These are phyloP conservation scores for Pseudonitzschia pungens DNA, from an alignment of 108 stramenopile genomes.

Conservation along the genomic window DNA sequence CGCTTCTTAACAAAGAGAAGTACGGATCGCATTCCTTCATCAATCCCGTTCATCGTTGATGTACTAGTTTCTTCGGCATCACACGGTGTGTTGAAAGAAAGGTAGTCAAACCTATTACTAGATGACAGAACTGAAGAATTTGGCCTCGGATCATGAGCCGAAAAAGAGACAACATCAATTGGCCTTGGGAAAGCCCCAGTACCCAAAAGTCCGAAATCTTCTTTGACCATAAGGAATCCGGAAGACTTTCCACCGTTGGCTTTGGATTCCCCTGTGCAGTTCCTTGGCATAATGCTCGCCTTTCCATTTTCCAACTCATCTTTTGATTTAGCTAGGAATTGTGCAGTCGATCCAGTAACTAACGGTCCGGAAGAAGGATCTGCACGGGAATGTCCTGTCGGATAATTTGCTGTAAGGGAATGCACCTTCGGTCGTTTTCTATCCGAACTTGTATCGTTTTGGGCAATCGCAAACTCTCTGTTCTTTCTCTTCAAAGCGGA, in stretches of 20 bases:
- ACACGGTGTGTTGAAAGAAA: conserved; percentile 14
- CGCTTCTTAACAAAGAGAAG: conserved; percentile 31
- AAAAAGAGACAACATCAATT: conserved; percentile 8
- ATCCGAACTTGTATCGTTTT: background rate
- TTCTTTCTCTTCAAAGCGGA: conserved; percentile 6
- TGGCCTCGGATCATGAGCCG: conserved; percentile 6
- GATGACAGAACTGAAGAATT: background rate
- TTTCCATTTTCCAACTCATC: background rate
- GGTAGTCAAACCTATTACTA: conserved; percentile 5
- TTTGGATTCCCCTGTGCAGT: background rate
- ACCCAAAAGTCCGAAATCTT: conserved; percentile 52
- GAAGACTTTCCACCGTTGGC: too few relatives aligned
- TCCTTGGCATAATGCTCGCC: background rate
- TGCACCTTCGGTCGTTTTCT: conserved; percentile 4
- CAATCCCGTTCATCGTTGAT: background rate
- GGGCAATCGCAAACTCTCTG: background rate
- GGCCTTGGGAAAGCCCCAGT: conserved; percentile 34
- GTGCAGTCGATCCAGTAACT: background rate
- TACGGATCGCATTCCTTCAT: conserved; percentile 16
- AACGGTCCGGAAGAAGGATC: background rate
- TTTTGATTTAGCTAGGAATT: background rate
- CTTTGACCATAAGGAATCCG: conserved; percentile 14
- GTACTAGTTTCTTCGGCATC: conserved; percentile 22
- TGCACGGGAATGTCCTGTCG: background rate
- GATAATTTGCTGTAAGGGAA: background rate